Conservation (phyloP, 2,329 filamentous ascomycete species). For the Ophiostoma australiae region DNA sequence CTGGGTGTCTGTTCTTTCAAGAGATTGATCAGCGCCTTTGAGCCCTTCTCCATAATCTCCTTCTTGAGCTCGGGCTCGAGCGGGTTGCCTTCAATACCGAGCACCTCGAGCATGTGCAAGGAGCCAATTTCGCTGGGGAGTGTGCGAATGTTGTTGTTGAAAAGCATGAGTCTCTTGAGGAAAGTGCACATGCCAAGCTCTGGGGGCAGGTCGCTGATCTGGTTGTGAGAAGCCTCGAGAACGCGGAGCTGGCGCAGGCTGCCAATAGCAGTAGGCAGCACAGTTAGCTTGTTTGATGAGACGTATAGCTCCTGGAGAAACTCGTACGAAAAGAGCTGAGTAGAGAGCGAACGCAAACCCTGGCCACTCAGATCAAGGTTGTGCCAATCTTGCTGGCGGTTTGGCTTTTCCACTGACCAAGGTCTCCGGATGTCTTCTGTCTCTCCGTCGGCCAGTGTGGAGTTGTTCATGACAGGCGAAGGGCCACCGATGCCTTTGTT, state of each 20-base stretch:
- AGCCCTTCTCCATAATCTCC: conserved; percentile 81
- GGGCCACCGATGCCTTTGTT: conserved; percentile 62
- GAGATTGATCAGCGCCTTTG: conserved; percentile 74
- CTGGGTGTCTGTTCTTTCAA: conserved; percentile 80
- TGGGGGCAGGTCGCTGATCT: conserved; percentile 72
- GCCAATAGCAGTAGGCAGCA: conserved; percentile 76
- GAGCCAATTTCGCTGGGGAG: conserved; percentile 85
- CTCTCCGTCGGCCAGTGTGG: conserved; percentile 50
- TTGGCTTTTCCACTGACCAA: conserved; percentile 59
- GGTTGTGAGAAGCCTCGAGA: conserved; percentile 85
- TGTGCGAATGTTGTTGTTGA: conserved; percentile 81
- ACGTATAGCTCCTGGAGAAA: conserved; percentile 92
- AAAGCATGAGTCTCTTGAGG: conserved; percentile 76
- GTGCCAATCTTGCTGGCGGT: conserved; percentile 78
- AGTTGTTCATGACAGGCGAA: conserved; percentile 45
- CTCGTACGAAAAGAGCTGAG: conserved; percentile 75
- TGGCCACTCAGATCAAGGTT: conserved; percentile 96
- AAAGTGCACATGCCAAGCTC: conserved; percentile 97
- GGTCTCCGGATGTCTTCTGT: conserved; percentile 55
- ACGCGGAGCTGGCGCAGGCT: conserved; percentile 73
- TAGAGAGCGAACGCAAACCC: conserved; percentile 75
- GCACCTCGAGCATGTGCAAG: conserved; percentile 77
- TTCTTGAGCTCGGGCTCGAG: conserved; percentile 70
- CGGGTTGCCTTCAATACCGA: conserved; percentile 90
- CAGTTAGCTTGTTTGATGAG: conserved; percentile 82